Evolutionary conservation across 331 rosid genomes (phyloP).

Genomic region (Quercus phellos): DNA sequence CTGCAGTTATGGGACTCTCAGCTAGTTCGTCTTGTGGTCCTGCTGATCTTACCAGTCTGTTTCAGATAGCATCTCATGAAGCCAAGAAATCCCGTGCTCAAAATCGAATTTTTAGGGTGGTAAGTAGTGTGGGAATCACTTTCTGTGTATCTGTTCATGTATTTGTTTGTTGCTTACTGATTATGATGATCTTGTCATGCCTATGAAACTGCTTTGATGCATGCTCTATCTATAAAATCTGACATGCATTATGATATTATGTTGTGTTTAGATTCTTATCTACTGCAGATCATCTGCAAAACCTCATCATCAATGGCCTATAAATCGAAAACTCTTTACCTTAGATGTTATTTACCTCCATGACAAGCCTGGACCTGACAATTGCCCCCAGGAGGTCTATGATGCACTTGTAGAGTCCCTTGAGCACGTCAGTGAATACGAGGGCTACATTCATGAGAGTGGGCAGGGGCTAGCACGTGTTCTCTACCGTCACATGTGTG

Average conservation of each 20-base stretch:
- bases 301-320: constrained; percentile 78
- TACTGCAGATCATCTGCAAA: constrained; percentile 76
- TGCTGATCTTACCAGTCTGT: constrained; percentile 80
- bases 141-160: background rate
- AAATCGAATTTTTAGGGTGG: constrained; percentile 79
- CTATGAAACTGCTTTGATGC: background rate
- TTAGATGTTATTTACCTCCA: constrained; percentile 92
- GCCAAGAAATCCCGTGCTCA: constrained; percentile 66
- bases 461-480: constrained; percentile 75
- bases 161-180: background rate
- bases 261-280: constrained; percentile 56
- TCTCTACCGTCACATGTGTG: constrained; percentile 61
- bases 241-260: constrained; percentile 16
- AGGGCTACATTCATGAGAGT: constrained; percentile 90
- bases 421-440: constrained; percentile 82
- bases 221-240: constrained; percentile 8
- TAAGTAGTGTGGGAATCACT: constrained; percentile 24
- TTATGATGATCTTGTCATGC: background rate
- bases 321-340: constrained; percentile 70
- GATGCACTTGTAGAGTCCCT: constrained; percentile 83
- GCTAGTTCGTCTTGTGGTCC: constrained; percentile 50
- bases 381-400: constrained; percentile 88
- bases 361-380: constrained; percentile 92
- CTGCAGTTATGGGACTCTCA: constrained; percentile 52
- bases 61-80: constrained; percentile 75